A percentile compares a stretch with the other conserved stretches of the same genome.
These are phyloP conservation scores for Vigna angularis DNA, from an alignment of 306 rosid genomes.

Conservation along the genomic window DNA sequence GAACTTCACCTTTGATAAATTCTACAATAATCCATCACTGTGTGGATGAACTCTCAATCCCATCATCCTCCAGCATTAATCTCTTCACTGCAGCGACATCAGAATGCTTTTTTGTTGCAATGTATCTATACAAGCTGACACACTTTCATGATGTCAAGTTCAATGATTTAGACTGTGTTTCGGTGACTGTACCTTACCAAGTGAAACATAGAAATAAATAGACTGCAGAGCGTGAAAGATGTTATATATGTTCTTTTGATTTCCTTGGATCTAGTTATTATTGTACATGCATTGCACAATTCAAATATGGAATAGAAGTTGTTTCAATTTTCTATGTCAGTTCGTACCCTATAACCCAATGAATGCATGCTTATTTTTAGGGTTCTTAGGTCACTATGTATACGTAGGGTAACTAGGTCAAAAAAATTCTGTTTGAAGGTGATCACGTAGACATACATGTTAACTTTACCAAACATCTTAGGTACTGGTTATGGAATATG, in stretches of 20 bases:
- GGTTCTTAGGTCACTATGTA: background rate
- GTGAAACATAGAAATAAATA: background rate
- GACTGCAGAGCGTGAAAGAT: background rate
- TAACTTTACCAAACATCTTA: background rate
- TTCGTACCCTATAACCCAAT: background rate
- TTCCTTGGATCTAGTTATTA: background rate
- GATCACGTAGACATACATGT: background rate
- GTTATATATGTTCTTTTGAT: background rate
- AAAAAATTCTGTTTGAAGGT: background rate
- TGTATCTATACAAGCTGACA: constrained; percentile 28
- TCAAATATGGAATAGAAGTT: background rate
- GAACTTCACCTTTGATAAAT: constrained; percentile 18
- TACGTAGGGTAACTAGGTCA: constrained; percentile 5
- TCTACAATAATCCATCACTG: background rate
- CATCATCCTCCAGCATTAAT: constrained; percentile 1
- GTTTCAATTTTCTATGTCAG: background rate
- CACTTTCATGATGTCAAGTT: constrained; percentile 8
- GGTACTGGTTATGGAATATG: background rate
- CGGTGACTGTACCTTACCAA: background rate
- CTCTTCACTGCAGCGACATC: constrained; percentile 1
- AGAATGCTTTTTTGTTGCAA: constrained; percentile 29
- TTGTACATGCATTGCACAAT: background rate
- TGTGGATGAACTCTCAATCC: background rate
- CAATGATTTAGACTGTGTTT: constrained; percentile 9
- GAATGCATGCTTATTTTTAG: background rate